A percentile compares a stretch with the other conserved stretches of the same genome.
These are phyloP conservation scores for Boletellus deceptivus DNA, from an alignment of 1,284 basidiomycete genomes.

Conservation along the genomic window DNA sequence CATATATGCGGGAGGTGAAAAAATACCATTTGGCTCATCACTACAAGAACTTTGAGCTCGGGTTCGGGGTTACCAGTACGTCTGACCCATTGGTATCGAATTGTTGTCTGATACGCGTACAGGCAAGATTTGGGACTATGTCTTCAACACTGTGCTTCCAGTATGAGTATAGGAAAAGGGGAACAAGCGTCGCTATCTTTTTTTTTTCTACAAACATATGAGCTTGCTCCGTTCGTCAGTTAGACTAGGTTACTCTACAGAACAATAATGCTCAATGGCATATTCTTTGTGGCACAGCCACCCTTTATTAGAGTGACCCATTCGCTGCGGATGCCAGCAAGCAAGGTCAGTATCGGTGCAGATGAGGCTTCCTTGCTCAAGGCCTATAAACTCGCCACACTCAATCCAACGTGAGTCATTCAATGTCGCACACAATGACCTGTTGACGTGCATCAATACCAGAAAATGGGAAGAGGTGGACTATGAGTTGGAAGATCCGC, in stretches of 20 bases:
- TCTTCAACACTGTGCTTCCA: slow-evolving; percentile 83
- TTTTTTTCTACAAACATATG: background rate
- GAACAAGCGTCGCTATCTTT: background rate
- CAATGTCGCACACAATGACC: background rate
- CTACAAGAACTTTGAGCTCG: slow-evolving; percentile 97
- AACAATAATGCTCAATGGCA: background rate
- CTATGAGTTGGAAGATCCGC: slow-evolving; percentile 68
- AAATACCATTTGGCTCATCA: slow-evolving; percentile 99
- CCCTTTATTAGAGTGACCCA: background rate
- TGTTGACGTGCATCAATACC: slow-evolving; percentile 7
- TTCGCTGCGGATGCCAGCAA: slow-evolving; percentile 22
- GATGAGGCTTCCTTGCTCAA: slow-evolving; percentile 76
- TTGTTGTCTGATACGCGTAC: slow-evolving; percentile 17
- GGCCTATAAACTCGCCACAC: slow-evolving; percentile 68
- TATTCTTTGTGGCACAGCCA: slow-evolving; percentile 19
- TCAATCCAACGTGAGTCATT: slow-evolving; percentile 59
- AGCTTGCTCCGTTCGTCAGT: slow-evolving; percentile 9
- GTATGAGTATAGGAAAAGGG: slow-evolving; percentile 37
- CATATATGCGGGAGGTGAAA: slow-evolving; percentile 91
- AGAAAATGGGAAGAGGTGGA: slow-evolving; percentile 83
- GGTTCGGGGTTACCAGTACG: slow-evolving; percentile 93
- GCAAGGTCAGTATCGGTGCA: slow-evolving; percentile 59
- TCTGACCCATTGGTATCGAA: slow-evolving; percentile 10
- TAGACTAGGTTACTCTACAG: slow-evolving; percentile 8
- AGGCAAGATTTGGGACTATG: slow-evolving; percentile 92